phyloP scores from a whole-genome alignment of 495 filamentous ascomycete genomes.

The Penicillium antarcticum region DNA sequence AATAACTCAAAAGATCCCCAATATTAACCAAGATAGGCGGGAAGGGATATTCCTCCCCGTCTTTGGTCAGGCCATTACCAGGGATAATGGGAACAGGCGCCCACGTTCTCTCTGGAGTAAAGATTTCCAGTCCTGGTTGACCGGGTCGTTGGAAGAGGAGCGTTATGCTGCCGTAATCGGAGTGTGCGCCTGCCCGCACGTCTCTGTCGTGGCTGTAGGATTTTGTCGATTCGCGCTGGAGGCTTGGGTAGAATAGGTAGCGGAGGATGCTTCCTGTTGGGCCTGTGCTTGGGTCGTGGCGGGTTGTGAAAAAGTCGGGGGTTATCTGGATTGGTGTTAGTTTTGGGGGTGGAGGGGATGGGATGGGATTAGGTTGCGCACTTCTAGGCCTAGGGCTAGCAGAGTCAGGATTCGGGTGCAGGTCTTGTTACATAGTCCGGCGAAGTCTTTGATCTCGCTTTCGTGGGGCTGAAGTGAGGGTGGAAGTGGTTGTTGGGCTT shows the following conservation, averaged over 20 bases:
- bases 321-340: slow-evolving; percentile 35
- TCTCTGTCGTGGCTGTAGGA: slow-evolving; percentile 49
- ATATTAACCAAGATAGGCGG: slow-evolving; percentile 91
- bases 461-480: slow-evolving; percentile 57
- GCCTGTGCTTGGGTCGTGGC: slow-evolving; percentile 59
- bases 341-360: not conserved
- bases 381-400: slow-evolving; percentile 71
- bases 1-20: slow-evolving; percentile 85
- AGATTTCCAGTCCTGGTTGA: slow-evolving; percentile 85
- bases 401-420: slow-evolving; percentile 69
- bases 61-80: slow-evolving; percentile 21
- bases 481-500: slow-evolving; percentile 80
- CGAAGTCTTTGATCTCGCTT: slow-evolving; percentile 61
- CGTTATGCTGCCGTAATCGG: slow-evolving; percentile 65
- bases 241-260: slow-evolving; percentile 74
- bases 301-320: slow-evolving; percentile 67
- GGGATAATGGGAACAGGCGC: slow-evolving; percentile 46
- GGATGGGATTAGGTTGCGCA: slow-evolving; percentile 25
- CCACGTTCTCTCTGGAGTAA: slow-evolving; percentile 49
- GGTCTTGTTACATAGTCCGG: slow-evolving; percentile 65
- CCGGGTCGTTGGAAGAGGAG: slow-evolving; percentile 75
- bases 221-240: slow-evolving; percentile 18
- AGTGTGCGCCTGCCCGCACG: slow-evolving; percentile 66
- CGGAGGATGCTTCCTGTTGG: slow-evolving; percentile 73
- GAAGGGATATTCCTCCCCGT: slow-evolving; percentile 42